A percentile compares a stretch with the other conserved stretches of the same genome.
These are phyloP conservation scores for Curvularia hawaiiensis DNA, from an alignment of 2,329 filamentous ascomycete species.

Conservation along the genomic window DNA sequence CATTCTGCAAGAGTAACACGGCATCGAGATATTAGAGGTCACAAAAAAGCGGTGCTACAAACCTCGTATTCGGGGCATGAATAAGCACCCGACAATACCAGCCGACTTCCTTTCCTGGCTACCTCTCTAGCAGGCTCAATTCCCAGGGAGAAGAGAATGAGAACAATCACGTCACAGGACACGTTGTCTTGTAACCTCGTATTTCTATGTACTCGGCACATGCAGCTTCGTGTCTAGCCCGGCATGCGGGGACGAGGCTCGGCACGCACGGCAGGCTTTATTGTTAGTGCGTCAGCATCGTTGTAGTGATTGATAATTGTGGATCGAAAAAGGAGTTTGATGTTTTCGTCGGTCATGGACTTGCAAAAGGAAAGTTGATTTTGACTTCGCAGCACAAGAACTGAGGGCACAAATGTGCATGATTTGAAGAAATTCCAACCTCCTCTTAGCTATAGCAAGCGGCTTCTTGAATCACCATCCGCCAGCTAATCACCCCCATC, in stretches of 20 bases:
- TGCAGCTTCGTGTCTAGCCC: background rate
- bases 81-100: background rate
- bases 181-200: background rate
- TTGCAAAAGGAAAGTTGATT: background rate
- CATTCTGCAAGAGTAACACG: background rate
- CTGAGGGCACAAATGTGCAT: background rate
- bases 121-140: background rate
- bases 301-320: background rate
- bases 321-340: background rate
- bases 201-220: background rate
- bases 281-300: background rate
- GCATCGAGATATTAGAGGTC: background rate
- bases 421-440: background rate
- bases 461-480: too few species aligned
- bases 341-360: background rate
- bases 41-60: background rate
- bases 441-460: background rate
- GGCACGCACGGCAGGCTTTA: background rate
- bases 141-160: background rate
- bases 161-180: background rate
- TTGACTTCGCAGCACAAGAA: background rate
- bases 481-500: background rate
- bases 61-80: background rate
- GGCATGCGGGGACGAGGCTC: background rate
- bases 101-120: background rate